Evolutionary conservation across 176 grass and related monocot genomes (phyloP), one percentile per base, ranked within the genome.

Genomic region (Hordeum vulgare): DNA sequence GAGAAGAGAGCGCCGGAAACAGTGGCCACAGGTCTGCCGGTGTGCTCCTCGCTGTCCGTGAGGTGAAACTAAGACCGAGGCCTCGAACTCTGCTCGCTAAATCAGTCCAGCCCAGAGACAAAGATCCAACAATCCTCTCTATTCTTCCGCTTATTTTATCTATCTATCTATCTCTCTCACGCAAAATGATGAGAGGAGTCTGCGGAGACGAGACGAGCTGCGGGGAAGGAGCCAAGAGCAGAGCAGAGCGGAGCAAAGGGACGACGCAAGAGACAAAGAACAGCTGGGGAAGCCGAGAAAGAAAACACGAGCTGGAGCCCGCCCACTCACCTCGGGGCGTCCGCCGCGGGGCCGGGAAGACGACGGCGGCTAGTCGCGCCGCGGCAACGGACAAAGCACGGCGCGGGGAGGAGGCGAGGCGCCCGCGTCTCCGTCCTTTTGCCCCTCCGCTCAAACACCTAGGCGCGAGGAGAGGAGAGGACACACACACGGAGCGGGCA

Each of bases 301-400:
- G 45, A 20, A 21, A 56, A 56, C 60, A 69, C 34, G 1, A 21
- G 39, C 4, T 11, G 33, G 65, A 37, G 9, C 65, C 4, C 33
- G 33, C 6, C 61, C 61, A 80, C 78, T n/a, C 44, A 84, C 82
- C 82, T 84, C 42, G 41, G 41, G 45, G 61, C 10, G 72, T 73
- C 71, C 72, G 72, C 44, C 44, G 45, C 23, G 11, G 82, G 6
- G 24, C n/a, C 13, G 27, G 41, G 37, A 20, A 18, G 56, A 20
- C 26, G 1, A 18, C 56, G 71, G 21, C 12, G 35, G 69, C 39
- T 44, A 13, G 42, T n/a, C 29, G 59, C 24, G 78, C 45, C 64
- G 65, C n/a, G 0, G 79, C 49, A 59, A 59, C 26, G 80, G 80
- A 81, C 45, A 45, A 47, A 47, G 37, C 59, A 1, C 20, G 13